A percentile compares a stretch with the other conserved stretches of the same genome.
Evolutionary conservation across 2,329 filamentous ascomycete genomes (phyloP).

Genomic region (Ceratocystis destructans): DNA sequence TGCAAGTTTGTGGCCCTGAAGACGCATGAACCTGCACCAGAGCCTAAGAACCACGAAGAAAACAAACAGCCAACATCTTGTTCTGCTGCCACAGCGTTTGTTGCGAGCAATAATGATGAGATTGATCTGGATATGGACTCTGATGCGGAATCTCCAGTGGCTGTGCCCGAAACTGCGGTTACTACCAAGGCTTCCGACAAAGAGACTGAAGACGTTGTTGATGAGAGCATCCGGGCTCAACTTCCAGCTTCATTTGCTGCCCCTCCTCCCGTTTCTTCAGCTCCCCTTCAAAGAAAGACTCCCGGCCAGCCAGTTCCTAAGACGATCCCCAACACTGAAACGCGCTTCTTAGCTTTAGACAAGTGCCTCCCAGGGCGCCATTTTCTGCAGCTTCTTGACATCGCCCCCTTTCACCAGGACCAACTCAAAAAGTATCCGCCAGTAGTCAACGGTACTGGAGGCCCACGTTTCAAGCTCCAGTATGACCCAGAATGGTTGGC

Average conservation of each 20-base stretch:
- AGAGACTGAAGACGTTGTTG: background rate
- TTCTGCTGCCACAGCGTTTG: background rate
- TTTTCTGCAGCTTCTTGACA: constrained; percentile 66
- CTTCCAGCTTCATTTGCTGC: constrained; percentile 61
- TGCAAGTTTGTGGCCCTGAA: constrained; percentile 67
- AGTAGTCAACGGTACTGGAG: constrained; percentile 24
- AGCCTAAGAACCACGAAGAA: constrained; percentile 26
- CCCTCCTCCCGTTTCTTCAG: constrained; percentile 20
- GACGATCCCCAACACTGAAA: constrained; percentile 62
- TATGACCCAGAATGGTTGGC: constrained; percentile 96
- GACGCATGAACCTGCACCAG: constrained; percentile 30
- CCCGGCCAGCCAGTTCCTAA: constrained; percentile 52
- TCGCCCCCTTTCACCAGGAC: constrained; percentile 36
- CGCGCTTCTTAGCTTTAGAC: constrained; percentile 78
- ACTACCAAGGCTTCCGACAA: constrained; percentile 16
- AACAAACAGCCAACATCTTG: constrained; percentile 16
- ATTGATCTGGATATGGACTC: constrained; percentile 52
- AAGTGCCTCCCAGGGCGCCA: constrained; percentile 72
- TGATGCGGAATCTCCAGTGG: constrained; percentile 32
- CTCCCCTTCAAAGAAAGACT: constrained; percentile 25
- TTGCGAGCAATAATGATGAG: constrained; percentile 46
- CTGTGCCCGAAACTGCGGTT: background rate
- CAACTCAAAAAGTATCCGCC: constrained; percentile 21
- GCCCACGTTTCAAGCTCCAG: constrained; percentile 49
- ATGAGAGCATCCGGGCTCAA: constrained; percentile 52